Percentiles rank a stretch among this genome's conserved stretches.
Evolutionary conservation across 2,329 filamentous ascomycete species (phyloP).

Genomic region (Fusarium sp.): DNA sequence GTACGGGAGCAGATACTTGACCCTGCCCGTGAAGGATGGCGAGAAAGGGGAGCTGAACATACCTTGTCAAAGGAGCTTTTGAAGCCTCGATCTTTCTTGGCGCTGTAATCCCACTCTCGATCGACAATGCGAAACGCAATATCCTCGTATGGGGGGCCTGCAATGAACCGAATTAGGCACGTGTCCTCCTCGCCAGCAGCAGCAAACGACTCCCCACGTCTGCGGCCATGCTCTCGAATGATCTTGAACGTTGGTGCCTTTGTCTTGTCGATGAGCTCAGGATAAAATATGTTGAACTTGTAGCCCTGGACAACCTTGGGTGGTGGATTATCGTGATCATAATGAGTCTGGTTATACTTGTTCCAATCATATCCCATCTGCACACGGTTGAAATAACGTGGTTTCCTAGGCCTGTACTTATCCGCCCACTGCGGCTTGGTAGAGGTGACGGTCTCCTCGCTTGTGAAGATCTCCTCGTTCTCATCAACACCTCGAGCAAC

Average conservation of each 20-base stretch:
- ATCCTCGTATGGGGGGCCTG: slow-evolving; percentile 95
- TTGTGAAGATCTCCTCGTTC: slow-evolving; percentile 95
- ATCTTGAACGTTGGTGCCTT: slow-evolving; percentile 97
- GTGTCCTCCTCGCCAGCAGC: slow-evolving; percentile 97
- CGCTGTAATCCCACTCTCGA: slow-evolving; percentile 98
- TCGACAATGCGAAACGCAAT: slow-evolving; percentile 98
- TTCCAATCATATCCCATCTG: slow-evolving; percentile 99
- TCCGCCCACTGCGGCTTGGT: slow-evolving; percentile 82
- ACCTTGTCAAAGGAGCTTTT: slow-evolving; percentile 98
- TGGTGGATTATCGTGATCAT: slow-evolving; percentile 97
- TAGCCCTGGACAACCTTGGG: slow-evolving; percentile 99
- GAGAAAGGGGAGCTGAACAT: slow-evolving; percentile 54
- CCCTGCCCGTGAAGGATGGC: slow-evolving; percentile 28
- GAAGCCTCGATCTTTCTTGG: slow-evolving; percentile 94
- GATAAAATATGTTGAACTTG: slow-evolving; percentile 99
- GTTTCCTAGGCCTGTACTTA: slow-evolving; percentile 90
- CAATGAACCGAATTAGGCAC: slow-evolving; percentile 94
- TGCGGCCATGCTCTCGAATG: slow-evolving; percentile 90
- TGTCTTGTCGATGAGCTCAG: slow-evolving; percentile 93
- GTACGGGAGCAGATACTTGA: slow-evolving; percentile 26
- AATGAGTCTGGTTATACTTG: slow-evolving; percentile 99
- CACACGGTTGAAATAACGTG: slow-evolving; percentile 96
- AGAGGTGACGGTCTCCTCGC: slow-evolving; percentile 78
- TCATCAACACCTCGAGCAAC: slow-evolving; percentile 91
- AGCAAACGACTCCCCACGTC: slow-evolving; percentile 91